Percentiles rank a stretch among this genome's conserved stretches.
phyloP scores from a whole-genome alignment of 495 filamentous ascomycete species.

The Penicillium turbatum region DNA sequence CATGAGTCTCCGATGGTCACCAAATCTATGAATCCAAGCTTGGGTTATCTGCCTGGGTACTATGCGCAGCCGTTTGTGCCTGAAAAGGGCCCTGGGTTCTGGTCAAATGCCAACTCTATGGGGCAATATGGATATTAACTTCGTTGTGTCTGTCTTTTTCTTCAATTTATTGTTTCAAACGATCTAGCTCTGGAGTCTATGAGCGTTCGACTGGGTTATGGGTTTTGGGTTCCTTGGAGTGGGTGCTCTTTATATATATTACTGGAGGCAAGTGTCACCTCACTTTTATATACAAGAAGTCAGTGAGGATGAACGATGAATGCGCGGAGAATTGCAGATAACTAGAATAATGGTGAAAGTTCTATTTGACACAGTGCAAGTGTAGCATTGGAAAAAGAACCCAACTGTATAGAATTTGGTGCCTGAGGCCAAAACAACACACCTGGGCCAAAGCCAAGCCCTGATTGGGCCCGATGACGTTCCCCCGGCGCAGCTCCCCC shows the following conservation, averaged over 20 bases:
- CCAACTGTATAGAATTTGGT: background rate
- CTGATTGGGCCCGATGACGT: slow-evolving; percentile 3
- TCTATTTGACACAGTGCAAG: background rate
- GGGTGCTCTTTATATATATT: background rate
- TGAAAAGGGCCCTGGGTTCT: slow-evolving; percentile 16
- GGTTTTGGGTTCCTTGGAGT: background rate
- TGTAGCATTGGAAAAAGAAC: background rate
- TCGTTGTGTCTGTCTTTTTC: background rate
- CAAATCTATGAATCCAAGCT: slow-evolving; percentile 13
- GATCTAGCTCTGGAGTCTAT: background rate
- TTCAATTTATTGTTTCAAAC: background rate
- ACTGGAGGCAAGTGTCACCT: background rate
- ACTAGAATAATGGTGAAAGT: background rate
- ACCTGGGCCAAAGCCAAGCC: background rate
- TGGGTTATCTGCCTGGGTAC: slow-evolving; percentile 12
- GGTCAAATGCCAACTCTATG: slow-evolving; percentile 12
- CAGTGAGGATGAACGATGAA: background rate
- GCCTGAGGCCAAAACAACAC: slow-evolving; percentile 4
- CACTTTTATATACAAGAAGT: background rate
- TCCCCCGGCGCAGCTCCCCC: slow-evolving; percentile 4
- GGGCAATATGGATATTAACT: slow-evolving; percentile 21
- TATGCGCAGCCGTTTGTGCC: slow-evolving; percentile 16
- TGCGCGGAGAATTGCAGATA: background rate
- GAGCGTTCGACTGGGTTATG: slow-evolving; percentile 1
- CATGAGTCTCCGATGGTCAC: slow-evolving; percentile 3